Base-by-base conservation (phyloP, 2,329 filamentous ascomycete species). In the Aaosphaeria arxii region DNA sequence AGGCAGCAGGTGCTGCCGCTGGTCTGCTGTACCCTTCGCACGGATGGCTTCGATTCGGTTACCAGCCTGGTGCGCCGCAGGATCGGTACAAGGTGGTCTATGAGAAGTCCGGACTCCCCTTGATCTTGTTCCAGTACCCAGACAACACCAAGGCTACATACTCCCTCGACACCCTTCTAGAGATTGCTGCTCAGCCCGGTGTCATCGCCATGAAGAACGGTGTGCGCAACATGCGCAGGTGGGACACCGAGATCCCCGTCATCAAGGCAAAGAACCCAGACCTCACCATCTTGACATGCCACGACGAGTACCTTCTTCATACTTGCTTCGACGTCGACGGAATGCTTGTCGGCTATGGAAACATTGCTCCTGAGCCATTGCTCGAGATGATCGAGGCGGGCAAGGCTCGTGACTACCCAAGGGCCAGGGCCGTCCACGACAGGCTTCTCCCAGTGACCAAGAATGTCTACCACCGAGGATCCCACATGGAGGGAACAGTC, bases 141-240 rank as follows among this genome's bases (percentile, higher is more conserved):
- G 76, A 80, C 62, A 74, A 71, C 62, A 80, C 77, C 13, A 79
- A 80, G 59, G 76, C 76, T 4, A 78, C 73, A 1, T 80, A 80
- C 58, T 76, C 62, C 52, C 66, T 80, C 24, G 70, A 79, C 52
- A 80, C 77, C 0, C 71, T 80, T 53, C 71, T 81, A 2, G 77
- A 80, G 44, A 79, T 80, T 45, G 69, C 77, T 2, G 77, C 76
- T 6, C 75, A 71, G 32, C 78, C 77, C 1, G 77, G 77, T 30
- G 76, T 78, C 5, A 77, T 80, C 41, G 77, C 77, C 11, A 80
- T 80, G 77, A 80, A 80, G 71, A 80, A 80, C 51, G 78, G 78
- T 17, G 78, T 80, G 7, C 73, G 78, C 45, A 79, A 80, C 61
- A 80, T 80, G 77, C 71, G 75, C n/a, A 74, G 78, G 13, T 80